Evolutionary conservation across 176 grass and related monocot species (phyloP).

Genomic region (Oryza longistaminata): DNA sequence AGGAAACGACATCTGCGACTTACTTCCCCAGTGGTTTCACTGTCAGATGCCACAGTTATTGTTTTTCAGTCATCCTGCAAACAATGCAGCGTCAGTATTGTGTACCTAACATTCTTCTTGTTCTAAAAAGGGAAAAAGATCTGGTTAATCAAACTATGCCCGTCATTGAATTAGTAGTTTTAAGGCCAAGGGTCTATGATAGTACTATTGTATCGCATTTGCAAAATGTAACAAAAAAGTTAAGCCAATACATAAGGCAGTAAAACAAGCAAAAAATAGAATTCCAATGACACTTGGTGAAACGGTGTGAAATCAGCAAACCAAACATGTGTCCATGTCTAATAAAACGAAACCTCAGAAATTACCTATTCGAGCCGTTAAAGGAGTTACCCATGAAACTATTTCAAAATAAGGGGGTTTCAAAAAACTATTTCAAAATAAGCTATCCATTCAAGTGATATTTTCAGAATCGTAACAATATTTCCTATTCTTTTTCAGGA

Average conservation of each 20-base stretch:
- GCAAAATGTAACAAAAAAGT: background rate
- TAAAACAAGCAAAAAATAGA: background rate
- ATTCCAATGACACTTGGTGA: background rate
- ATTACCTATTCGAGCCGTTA: no score
- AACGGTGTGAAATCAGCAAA: background rate
- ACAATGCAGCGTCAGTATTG: background rate
- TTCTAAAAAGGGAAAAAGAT: background rate
- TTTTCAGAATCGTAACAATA: background rate
- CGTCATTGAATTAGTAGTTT: background rate
- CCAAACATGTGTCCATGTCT: background rate
- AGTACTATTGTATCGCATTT: background rate
- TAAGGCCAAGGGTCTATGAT: background rate
- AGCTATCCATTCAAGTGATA: background rate
- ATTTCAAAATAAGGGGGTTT: no score
- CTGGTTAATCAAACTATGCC: background rate
- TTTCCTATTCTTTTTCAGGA: background rate
- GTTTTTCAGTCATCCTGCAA: slow-evolving; percentile 61
- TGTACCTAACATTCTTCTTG: background rate
- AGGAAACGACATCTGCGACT: slow-evolving; percentile 46
- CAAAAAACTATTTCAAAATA: no score
- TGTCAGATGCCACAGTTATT: slow-evolving; percentile 63
- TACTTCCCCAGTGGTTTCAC: slow-evolving; percentile 61
- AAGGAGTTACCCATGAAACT: no score
- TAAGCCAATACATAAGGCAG: background rate
- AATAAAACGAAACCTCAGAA: background rate